Conservation (phyloP, 805 yeast genomes). For the Ogataea ganodermae region DNA sequence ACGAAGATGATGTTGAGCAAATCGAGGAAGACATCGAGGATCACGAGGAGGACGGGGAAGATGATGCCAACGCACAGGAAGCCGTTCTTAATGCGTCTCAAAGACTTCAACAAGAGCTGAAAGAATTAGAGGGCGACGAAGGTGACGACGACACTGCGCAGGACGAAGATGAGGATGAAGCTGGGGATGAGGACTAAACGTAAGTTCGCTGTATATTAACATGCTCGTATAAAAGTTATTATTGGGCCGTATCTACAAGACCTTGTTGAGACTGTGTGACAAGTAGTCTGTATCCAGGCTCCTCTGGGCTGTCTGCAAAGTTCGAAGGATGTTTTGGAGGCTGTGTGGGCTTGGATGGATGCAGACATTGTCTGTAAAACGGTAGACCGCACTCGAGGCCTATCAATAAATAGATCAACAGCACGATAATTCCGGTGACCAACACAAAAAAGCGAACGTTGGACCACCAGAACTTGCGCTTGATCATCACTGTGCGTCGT, state of each 20-base stretch:
- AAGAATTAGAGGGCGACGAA: conserved; percentile 30
- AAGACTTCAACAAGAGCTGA: conserved; percentile 27
- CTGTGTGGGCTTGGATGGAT: conserved; percentile 32
- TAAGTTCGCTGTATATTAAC: conserved; percentile 3
- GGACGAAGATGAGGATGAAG: conserved; percentile 14
- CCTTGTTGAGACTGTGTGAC: neutral
- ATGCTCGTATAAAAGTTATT: conserved; percentile 2
- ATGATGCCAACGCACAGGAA: conserved; percentile 17
- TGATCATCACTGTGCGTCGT: conserved; percentile 62
- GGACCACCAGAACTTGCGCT: conserved; percentile 70
- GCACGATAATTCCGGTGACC: conserved; percentile 23
- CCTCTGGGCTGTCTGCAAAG: neutral
- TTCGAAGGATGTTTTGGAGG: conserved; percentile 19
- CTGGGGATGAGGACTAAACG: neutral
- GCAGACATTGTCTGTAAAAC: conserved; percentile 43
- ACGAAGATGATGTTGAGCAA: conserved; percentile 22
- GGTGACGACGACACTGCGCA: conserved; percentile 21
- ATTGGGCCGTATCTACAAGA: neutral
- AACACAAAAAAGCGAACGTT: conserved; percentile 47
- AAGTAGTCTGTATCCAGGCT: neutral
- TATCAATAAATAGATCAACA: conserved; percentile 46
- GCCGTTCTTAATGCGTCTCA: conserved; percentile 22
- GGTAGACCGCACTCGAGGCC: conserved; percentile 60
- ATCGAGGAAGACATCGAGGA: conserved; percentile 18
- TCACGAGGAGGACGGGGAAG: neutral